These are phyloP conservation scores for Jackrogersella minutella DNA, from an alignment of 495 filamentous ascomycete genomes.

Conservation along the genomic window DNA sequence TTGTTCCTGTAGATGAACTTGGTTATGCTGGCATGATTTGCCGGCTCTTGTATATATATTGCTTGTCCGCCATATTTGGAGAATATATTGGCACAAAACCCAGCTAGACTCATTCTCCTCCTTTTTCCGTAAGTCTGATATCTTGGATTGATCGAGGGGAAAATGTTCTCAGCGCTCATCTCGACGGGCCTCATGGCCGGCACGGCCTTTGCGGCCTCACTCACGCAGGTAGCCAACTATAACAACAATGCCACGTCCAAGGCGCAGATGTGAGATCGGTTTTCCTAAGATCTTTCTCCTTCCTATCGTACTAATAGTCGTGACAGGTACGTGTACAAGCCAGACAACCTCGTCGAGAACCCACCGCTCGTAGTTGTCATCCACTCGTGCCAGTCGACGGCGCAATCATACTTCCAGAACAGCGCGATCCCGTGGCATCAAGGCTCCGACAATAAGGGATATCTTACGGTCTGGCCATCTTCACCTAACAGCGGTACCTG, in stretches of 20 bases:
- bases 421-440: slow-evolving; percentile 57
- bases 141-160: background rate
- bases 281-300: background rate
- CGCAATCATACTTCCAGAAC: slow-evolving; percentile 59
- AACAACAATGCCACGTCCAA: slow-evolving; percentile 52
- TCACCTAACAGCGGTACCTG: slow-evolving; percentile 58
- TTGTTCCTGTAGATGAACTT: slow-evolving; percentile 12
- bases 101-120: slow-evolving; percentile 7
- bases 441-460: slow-evolving; percentile 62
- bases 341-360: slow-evolving; percentile 58
- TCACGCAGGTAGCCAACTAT: slow-evolving; percentile 49
- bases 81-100: background rate
- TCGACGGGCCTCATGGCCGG: slow-evolving; percentile 28
- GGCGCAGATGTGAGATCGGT: slow-evolving; percentile 46
- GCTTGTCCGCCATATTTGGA: background rate
- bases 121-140: background rate
- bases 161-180: slow-evolving; percentile 29
- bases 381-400: slow-evolving; percentile 64
- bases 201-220: slow-evolving; percentile 39
- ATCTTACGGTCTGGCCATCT: slow-evolving; percentile 63
- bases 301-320: background rate
- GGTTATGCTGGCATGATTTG: slow-evolving; percentile 13
- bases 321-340: slow-evolving; percentile 60
- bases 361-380: slow-evolving; percentile 64
- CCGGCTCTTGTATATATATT: slow-evolving; percentile 25